phyloP scores from a whole-genome alignment of 805 yeast species.

The Huiozyma sinensis region DNA sequence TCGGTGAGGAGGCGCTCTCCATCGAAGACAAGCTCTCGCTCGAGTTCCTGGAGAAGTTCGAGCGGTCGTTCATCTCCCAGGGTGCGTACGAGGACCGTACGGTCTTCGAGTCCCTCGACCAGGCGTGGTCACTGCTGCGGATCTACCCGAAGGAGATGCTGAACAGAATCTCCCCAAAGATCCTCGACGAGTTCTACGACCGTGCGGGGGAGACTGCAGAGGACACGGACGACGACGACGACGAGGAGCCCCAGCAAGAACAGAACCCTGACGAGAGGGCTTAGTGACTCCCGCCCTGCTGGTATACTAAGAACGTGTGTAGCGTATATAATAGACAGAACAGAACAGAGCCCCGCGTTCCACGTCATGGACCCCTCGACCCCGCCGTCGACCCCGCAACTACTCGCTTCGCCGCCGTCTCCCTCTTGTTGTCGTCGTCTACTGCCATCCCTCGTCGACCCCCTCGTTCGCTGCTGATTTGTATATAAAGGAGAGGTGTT shows the following conservation, averaged over 20 bases:
- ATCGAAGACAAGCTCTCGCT: slow-evolving; percentile 94
- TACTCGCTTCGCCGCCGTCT: too few species aligned
- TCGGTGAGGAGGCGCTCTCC: slow-evolving; percentile 98
- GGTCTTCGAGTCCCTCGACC: slow-evolving; percentile 89
- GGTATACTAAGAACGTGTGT: too few species aligned
- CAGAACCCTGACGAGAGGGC: slow-evolving; percentile 6
- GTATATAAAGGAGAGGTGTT: too few species aligned
- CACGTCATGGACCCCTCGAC: too few species aligned
- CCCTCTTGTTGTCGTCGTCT: too few species aligned
- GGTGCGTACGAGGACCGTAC: slow-evolving; percentile 96
- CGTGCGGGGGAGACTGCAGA: slow-evolving; percentile 64
- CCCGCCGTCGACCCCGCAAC: too few species aligned
- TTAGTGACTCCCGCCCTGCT: too few species aligned
- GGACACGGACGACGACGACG: slow-evolving; percentile 35
- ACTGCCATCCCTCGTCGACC: too few species aligned
- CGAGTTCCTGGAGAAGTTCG: slow-evolving; percentile 96
- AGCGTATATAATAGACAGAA: too few species aligned
- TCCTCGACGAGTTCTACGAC: slow-evolving; percentile 89
- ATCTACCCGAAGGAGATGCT: slow-evolving; percentile 98
- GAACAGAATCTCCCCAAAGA: slow-evolving; percentile 97
- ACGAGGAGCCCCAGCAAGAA: slow-evolving; percentile 8
- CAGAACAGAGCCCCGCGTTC: too few species aligned
- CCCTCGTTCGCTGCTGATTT: too few species aligned
- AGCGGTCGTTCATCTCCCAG: slow-evolving; percentile 87
- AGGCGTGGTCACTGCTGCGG: slow-evolving; percentile 96